Evolutionary conservation across 2,329 filamentous ascomycete species (phyloP).

Genomic region (Talaromyces sp.): DNA sequence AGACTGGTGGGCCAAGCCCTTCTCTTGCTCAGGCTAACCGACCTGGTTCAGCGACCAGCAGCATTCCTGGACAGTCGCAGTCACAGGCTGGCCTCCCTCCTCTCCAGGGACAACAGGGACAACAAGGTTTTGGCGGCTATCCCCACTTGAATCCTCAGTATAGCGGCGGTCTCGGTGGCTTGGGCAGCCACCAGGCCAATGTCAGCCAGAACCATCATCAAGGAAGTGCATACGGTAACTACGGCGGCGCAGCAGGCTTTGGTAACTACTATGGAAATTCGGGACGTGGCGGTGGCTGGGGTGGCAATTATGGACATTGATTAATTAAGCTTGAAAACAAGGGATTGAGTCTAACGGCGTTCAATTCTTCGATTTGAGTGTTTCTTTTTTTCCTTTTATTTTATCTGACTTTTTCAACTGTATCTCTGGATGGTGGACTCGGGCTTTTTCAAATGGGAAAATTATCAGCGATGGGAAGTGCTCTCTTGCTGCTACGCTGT

Average conservation of each 20-base stretch:
- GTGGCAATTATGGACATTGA: slow-evolving; percentile 42
- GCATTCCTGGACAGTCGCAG: slow-evolving; percentile 47
- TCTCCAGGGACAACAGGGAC: slow-evolving; percentile 49
- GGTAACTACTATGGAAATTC: slow-evolving; percentile 42
- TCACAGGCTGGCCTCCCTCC: slow-evolving; percentile 50
- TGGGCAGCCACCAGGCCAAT: slow-evolving; percentile 39
- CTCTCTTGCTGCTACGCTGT: slow-evolving; percentile 16
- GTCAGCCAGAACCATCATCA: slow-evolving; percentile 38
- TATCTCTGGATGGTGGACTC: slow-evolving; percentile 11
- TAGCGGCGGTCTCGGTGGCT: slow-evolving; percentile 42
- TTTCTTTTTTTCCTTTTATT: slow-evolving; percentile 17
- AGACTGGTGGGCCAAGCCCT: slow-evolving; percentile 55
- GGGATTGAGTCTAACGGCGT: slow-evolving; percentile 20
- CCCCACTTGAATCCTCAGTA: slow-evolving; percentile 52
- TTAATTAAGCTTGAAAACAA: slow-evolving; percentile 6
- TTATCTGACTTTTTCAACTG: slow-evolving; percentile 9
- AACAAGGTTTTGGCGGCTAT: slow-evolving; percentile 55
- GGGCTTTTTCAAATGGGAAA: slow-evolving; percentile 10
- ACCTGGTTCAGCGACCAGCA: slow-evolving; percentile 59
- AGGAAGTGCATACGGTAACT: slow-evolving; percentile 39
- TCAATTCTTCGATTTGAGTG: slow-evolving; percentile 15
- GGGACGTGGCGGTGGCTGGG: slow-evolving; percentile 43
- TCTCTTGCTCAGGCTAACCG: slow-evolving; percentile 58
- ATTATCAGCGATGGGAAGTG: slow-evolving; percentile 16
- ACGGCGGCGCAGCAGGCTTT: slow-evolving; percentile 35